Base-by-base conservation (phyloP, 2,329 filamentous ascomycete genomes). In the Geoglossum cookeanum region DNA sequence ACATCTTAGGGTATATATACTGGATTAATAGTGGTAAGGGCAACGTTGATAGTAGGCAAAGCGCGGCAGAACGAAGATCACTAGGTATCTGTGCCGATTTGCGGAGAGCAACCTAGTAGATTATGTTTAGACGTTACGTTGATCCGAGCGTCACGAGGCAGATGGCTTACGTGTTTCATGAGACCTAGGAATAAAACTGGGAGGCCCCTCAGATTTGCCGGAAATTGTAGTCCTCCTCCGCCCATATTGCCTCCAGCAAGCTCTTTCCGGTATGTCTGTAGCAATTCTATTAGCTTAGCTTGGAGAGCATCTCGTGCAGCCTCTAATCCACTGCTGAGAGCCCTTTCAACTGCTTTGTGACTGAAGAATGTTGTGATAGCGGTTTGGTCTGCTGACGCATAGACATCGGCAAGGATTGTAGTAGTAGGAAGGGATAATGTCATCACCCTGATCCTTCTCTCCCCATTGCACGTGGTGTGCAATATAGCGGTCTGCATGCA, bases 181-280 rank as follows among this genome's bases (percentile, higher is more conserved):
- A 98, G 72, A 7, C 89, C 90, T 42, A 98, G 75, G 78, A 98
- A 97, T 48, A 98, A 75, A 58, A 94, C 80, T 0, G 92, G 90
- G 30, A 98, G 76, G 37, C 83, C 89, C 58, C 91, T 83, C 58
- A 98, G 74, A 69, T 98, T 98, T 59, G 87, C 84, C 22, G 92
- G 90, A 75, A 97, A 92, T 67, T 96, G 92, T 17, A 98, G 76
- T 52, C 91, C 90, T 56, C 89, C 83, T 45, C 82, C 90, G 55
- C 91, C 90, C 80, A 96, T 92, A 71, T 91, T 96, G 62, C 91
- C 91, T 62, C 91, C 91, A 15, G 87, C 91, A 59, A 98, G 78
- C 69, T 98, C 92, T 74, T 97, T 97, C 72, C 89, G 86, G 75
- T 96, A 98, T 0, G 91, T 97, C 68, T 91, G 85, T 59, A 98